Base-by-base conservation (phyloP, 371 early-diverging fungal genomes). In the Chytridiales sp. region DNA sequence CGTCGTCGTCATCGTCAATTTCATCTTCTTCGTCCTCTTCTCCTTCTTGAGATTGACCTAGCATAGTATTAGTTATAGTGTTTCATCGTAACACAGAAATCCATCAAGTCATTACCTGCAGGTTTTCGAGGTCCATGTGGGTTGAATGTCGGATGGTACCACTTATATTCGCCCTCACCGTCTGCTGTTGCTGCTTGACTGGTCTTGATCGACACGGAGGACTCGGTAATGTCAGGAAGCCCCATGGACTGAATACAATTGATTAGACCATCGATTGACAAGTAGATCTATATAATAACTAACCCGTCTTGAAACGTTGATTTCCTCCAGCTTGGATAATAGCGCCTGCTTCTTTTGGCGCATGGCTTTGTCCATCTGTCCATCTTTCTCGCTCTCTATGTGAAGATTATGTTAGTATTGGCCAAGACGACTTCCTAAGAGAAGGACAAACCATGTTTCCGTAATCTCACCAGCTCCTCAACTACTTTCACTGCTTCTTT, bases 91-190 rank as follows among this genome's bases (percentile, higher is more conserved):
- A 42, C 19, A 13, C 3, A 24, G 24, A 9, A n/a, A 4, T 39
- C 4, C 26, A 15, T 26, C 4, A 21, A 17, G 8, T 46, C 47
- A 27, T 51, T 51, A 61, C 57, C 46, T 30, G 30, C 35, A 2
- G 63, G 56, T 35, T 66, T 65, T 52, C 66, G 65, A 29, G 70
- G 70, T 3, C 70, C 70, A 34, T 69, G 70, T 11, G 70, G 70
- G 32, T 69, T 69, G 59, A 66, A 69, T 2, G 70, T 69, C 1
- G 70, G 70, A 44, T 69, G 70, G 21, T 66, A 69, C 70, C 70
- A 69, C 46, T 69, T 69, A 46, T 44, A 35, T n/a, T 61, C 66
- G 17, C 40, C 63, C 11, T 59, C 59, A 5, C 51, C 61, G 4
- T 22, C 39, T 56, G 44, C 26, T 13, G 32, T 27, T 32, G 47